A percentile compares a stretch with the other conserved stretches of the same genome.
Evolutionary conservation across 352 stramenopile species (phyloP).

Genomic region (Globisporangium orthogonon): DNA sequence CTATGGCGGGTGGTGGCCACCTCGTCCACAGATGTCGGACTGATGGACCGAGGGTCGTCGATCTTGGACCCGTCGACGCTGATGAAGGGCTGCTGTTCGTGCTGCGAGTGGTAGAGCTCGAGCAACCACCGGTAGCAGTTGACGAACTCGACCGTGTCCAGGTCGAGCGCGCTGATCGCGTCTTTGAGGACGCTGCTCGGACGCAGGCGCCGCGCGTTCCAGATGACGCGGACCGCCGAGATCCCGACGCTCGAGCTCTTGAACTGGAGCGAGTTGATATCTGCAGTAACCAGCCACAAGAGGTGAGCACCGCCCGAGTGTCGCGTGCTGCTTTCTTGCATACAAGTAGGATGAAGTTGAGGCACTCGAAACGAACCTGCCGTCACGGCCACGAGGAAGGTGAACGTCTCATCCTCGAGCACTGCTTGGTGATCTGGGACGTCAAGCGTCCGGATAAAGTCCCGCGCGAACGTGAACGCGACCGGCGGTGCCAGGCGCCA

Average conservation of each 20-base stretch:
- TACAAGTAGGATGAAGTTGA: background rate
- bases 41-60: constrained; percentile 26
- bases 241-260: constrained; percentile 32
- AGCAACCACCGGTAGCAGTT: constrained; percentile 29
- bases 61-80: constrained; percentile 33
- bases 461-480: constrained; percentile 31
- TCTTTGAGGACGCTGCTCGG: constrained; percentile 24
- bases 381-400: constrained; percentile 21
- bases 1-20: background rate
- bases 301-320: no score
- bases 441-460: constrained; percentile 29
- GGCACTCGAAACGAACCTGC: background rate
- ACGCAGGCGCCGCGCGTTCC: constrained; percentile 23
- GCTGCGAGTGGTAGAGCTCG: constrained; percentile 15
- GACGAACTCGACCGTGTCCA: constrained; percentile 22
- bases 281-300: constrained; percentile 1
- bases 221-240: constrained; percentile 28
- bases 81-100: constrained; percentile 23
- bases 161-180: constrained; percentile 17
- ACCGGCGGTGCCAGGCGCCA: constrained; percentile 34
- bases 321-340: no score
- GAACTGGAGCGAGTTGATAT: constrained; percentile 27
- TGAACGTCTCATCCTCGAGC: constrained; percentile 18
- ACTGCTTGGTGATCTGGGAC: constrained; percentile 9
- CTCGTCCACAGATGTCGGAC: constrained; percentile 32